A percentile compares a stretch with the other conserved stretches of the same genome.
phyloP scores from a whole-genome alignment of 176 grass and related monocot genomes.

The Dendrocalamus sinicus region DNA sequence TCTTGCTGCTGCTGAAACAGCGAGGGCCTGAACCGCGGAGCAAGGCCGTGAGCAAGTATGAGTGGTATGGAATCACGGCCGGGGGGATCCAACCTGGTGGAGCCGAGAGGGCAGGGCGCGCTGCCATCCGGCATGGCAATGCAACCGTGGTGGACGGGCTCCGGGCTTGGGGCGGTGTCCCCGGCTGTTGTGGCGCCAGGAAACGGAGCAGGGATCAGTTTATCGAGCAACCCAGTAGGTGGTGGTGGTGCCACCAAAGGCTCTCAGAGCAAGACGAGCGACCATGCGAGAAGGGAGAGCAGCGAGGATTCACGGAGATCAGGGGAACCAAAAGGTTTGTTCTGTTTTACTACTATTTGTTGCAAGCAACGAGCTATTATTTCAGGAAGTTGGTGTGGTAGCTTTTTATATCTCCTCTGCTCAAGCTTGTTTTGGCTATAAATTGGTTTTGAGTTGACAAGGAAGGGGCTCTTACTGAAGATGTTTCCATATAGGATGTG shows the following conservation, averaged over 20 bases:
- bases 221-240: slow-evolving; percentile 40
- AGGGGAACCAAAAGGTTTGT: slow-evolving; percentile 54
- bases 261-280: not conserved
- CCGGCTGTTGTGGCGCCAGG: slow-evolving; percentile 57
- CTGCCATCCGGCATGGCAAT: slow-evolving; percentile 44
- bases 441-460: not conserved
- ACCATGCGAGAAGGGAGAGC: slow-evolving; percentile 40
- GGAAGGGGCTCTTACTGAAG: not conserved
- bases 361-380: not conserved
- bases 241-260: slow-evolving; percentile 24
- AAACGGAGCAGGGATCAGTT: slow-evolving; percentile 31
- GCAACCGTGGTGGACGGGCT: slow-evolving; percentile 61
- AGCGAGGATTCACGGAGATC: slow-evolving; percentile 57
- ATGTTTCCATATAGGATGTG: not conserved
- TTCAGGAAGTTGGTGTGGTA: slow-evolving; percentile 4
- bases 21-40: not conserved
- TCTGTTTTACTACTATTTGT: not conserved
- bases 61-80: slow-evolving; percentile 45
- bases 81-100: slow-evolving; percentile 47
- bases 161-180: slow-evolving; percentile 51
- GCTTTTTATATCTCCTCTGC: not conserved
- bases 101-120: slow-evolving; percentile 40
- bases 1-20: slow-evolving; percentile 14
- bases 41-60: not conserved
- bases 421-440: slow-evolving; percentile 41